Evolutionary conservation across 78 protist genomes (phyloP), one percentile per base, ranked within the genome.

Genomic region (Anaeramoeba flamelloides): DNA sequence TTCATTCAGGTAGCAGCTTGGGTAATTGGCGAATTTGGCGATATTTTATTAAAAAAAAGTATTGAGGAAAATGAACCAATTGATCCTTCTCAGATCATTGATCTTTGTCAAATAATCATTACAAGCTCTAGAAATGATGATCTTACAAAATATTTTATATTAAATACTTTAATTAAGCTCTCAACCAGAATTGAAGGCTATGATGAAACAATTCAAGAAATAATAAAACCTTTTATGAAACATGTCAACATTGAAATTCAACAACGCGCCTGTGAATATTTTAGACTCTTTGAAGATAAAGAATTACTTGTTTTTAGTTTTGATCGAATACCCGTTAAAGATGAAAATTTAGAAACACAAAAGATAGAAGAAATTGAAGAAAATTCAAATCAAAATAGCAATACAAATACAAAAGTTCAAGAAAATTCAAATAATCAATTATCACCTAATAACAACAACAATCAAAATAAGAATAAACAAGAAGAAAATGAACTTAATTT

Each of bases 11-110:
- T 82, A 3, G 86, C 82, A 30, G 41, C 76, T 22, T 94, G 97
- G 97, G 79, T 88, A 81, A 86, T 94, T 75, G 98, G 98, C 74
- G 98, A 94, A 83, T 94, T 79, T 79, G 92, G 92, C 8, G 69
- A 53, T 53, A n/a, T 75, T 88, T 53, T 53, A 53, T 53, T 53
- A 53, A 53, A 8, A 53, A 17, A 53, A 53, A 17, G 17, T 26
- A 53, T 53, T 53, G 69, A 53, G 17, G 34, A 53, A 26, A 26
- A 26, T 17, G 69, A 53, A 53, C 34, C 69, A 53, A 53, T 53
- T 26, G 34, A 8, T 26, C 17, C 69, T 26, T 8, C 8, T 26
- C 69, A 90, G 0, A 89, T 89, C 1, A 17, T 92, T 17, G 89
- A 83, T n/a, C 75, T 89, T 34, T 75, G 90, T 33, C 87, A 86